Conservation (phyloP, 768 basidiomycete genomes). For the Paxillus ammoniavirescens region DNA sequence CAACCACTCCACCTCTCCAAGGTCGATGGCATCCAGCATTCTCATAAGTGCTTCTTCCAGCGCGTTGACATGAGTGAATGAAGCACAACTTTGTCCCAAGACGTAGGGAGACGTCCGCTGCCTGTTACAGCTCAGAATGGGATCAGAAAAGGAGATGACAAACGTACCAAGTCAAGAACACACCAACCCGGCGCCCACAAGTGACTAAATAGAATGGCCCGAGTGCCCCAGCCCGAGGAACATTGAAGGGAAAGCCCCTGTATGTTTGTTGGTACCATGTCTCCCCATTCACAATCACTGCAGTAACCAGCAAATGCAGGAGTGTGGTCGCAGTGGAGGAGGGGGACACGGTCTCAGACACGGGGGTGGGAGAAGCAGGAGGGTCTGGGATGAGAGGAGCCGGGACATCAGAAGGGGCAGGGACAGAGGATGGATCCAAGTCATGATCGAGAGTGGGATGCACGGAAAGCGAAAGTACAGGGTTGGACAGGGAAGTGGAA, state of each 20-base stretch:
- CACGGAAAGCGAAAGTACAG: too few relatives aligned
- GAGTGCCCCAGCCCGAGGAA: not conserved
- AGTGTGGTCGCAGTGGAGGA: not conserved
- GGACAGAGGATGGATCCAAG: too few relatives aligned
- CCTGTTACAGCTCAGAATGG: too few relatives aligned
- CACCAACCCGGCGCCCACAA: constrained; percentile 37
- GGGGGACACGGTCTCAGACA: too few relatives aligned
- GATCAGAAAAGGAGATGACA: too few relatives aligned
- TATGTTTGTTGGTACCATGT: not conserved
- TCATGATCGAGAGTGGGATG: too few relatives aligned
- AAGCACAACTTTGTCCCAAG: not conserved
- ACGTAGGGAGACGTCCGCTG: not conserved
- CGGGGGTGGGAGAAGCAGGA: too few relatives aligned
- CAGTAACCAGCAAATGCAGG: not conserved
- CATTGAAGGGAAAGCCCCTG: not conserved
- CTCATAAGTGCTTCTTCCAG: not conserved
- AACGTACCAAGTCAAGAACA: constrained; percentile 43
- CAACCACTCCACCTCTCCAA: not conserved
- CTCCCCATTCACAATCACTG: not conserved
- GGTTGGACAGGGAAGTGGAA: too few relatives aligned
- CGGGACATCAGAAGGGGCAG: too few relatives aligned
- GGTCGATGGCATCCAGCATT: not conserved
- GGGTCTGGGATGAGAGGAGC: too few relatives aligned
- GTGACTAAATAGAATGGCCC: constrained; percentile 40
- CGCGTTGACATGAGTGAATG: not conserved